Percentiles rank a stretch among this genome's conserved stretches.
Evolutionary conservation across 2,329 filamentous ascomycete genomes (phyloP).

Genomic region (Fusarium sp.): DNA sequence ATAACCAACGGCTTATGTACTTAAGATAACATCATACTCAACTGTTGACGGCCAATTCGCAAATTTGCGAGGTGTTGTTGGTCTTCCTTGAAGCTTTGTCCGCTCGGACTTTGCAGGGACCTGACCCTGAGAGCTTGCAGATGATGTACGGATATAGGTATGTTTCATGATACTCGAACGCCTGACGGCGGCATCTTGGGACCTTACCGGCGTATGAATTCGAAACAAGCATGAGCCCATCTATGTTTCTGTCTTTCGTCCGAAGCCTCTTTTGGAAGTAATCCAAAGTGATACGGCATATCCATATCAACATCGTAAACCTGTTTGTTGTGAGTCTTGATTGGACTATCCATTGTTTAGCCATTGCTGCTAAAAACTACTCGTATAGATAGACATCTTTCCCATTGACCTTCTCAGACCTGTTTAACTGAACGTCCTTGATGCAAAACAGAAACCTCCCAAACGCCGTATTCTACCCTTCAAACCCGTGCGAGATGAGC

Average conservation of each 20-base stretch:
- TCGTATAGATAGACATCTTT: slow-evolving; percentile 19
- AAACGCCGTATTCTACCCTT: slow-evolving; percentile 33
- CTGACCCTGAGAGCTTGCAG: background rate
- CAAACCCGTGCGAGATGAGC: slow-evolving; percentile 19
- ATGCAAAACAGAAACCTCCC: slow-evolving; percentile 31
- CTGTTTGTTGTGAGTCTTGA: background rate
- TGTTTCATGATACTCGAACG: background rate
- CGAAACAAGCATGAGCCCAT: background rate
- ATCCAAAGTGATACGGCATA: background rate
- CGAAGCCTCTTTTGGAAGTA: background rate
- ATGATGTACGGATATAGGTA: no score
- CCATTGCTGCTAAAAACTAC: slow-evolving; percentile 19
- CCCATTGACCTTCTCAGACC: slow-evolving; percentile 9
- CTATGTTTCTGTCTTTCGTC: slow-evolving; percentile 1
- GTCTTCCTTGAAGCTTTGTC: background rate
- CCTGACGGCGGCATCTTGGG: background rate
- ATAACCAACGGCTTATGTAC: background rate
- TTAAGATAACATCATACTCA: background rate
- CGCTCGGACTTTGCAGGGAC: background rate
- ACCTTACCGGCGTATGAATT: background rate
- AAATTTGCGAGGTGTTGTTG: background rate
- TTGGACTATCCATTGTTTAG: slow-evolving; percentile 25
- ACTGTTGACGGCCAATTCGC: background rate
- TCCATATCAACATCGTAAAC: background rate
- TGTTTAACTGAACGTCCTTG: slow-evolving; percentile 30